Base-by-base conservation (phyloP, 2,329 filamentous ascomycete species). In the Sordariomycetes sp. region DNA sequence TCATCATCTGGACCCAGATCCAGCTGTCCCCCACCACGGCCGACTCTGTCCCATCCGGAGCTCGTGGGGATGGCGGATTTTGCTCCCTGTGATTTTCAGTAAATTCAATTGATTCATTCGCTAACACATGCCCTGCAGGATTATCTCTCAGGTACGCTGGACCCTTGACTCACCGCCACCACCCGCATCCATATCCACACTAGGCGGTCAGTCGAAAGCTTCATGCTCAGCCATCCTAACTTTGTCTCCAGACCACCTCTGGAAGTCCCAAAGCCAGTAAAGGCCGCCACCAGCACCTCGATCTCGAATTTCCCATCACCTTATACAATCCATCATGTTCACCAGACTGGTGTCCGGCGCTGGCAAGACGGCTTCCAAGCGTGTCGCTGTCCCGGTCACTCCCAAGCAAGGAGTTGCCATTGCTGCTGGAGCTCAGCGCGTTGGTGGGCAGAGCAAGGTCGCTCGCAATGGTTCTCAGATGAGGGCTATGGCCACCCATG, bases 121-220 rank as follows among this genome's bases (percentile, higher is more conserved):
- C 68, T 74, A 63, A 73, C 58, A 37, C 42, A 41, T 46, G 45
- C 40, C 42, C 44, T 46, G 38, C 51, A 82, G 79, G 79, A 83
- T 72, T 83, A 83, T 72, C 74, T 83, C 63, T 83, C 79, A 76
- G 79, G 79, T 82, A 62, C 53, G 72, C 63, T 18, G 43, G 34
- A 36, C 40, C 42, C 61, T 67, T 33, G 36, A 34, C 36, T 38
- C 36, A 38, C 34, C 34, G 34, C 34, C 24, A 30, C 15, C 34
- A 10, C 25, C 25, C 12, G 23, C n/a, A 29, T 21, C 25, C 18
- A 24, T 26, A 14, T 14, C 16, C 31, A 8, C 19, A 8, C 18
- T 8, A 8, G 32, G 26, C 33, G 24, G 18, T 30, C 33, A 29
- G 25, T 28, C 25, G 12, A 11, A 23, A 23, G 14, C 12, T 9